phyloP scores from a whole-genome alignment of 106 monocot species.

The Apostasia shenzhenica region DNA sequence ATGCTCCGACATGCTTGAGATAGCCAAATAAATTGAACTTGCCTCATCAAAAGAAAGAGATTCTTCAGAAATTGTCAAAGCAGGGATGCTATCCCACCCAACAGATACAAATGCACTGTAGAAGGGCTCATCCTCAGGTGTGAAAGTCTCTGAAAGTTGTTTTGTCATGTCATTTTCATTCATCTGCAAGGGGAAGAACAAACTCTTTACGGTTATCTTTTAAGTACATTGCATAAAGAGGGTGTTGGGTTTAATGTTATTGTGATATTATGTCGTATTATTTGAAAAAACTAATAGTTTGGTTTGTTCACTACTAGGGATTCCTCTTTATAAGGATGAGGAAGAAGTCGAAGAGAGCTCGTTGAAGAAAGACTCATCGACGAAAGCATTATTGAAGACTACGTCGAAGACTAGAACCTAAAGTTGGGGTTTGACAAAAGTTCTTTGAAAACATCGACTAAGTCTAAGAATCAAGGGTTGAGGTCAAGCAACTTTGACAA shows the following conservation, averaged over 20 bases:
- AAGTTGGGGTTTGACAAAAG: too few relatives aligned
- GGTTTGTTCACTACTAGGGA: too few relatives aligned
- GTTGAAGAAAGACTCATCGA: too few relatives aligned
- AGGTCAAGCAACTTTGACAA: too few relatives aligned
- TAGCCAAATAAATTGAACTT: not conserved
- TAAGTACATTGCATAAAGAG: not conserved
- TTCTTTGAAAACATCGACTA: too few relatives aligned
- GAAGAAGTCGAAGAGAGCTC: too few relatives aligned
- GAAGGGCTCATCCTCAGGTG: conserved; percentile 59
- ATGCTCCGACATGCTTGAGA: not conserved
- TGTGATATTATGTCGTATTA: not conserved
- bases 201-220: not conserved
- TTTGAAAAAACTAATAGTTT: too few relatives aligned
- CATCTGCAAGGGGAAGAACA: conserved; percentile 36
- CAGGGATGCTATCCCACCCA: conserved; percentile 46
- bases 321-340: too few relatives aligned
- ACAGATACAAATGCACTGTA: conserved; percentile 43
- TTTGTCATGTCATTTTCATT: conserved; percentile 35
- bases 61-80: conserved; percentile 54
- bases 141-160: conserved; percentile 52
- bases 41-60: conserved; percentile 83
- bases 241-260: too few relatives aligned
- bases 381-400: too few relatives aligned
- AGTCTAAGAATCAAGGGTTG: too few relatives aligned
- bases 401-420: too few relatives aligned